A percentile compares a stretch with the other conserved stretches of the same genome.
Evolutionary conservation across 2,329 filamentous ascomycete species (phyloP).

Genomic region (Penicillium digitatum): DNA sequence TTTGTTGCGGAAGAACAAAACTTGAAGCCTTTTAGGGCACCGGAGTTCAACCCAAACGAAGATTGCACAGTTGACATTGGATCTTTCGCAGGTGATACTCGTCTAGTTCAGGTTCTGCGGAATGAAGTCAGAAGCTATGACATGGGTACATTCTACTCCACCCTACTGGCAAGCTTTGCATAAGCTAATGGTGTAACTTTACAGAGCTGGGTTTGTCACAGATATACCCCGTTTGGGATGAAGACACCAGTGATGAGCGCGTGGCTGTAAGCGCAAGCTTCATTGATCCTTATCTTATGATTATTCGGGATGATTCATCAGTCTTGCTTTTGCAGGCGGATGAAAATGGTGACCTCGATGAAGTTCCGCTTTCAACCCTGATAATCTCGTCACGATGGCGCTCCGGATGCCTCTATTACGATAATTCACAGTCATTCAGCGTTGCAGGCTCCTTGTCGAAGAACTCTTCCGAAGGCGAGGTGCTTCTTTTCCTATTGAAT

Average conservation of each 20-base stretch:
- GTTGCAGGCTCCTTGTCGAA: conserved; percentile 21
- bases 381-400: conserved; percentile 67
- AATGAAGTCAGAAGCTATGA: conserved; percentile 89
- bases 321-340: conserved; percentile 76
- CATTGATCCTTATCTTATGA: conserved; percentile 76
- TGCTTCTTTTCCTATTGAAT: conserved; percentile 73
- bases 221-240: conserved; percentile 89
- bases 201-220: conserved; percentile 80
- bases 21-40: conserved; percentile 71
- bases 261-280: conserved; percentile 77
- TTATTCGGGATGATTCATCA: conserved; percentile 79
- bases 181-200: neutral
- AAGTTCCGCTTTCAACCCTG: conserved; percentile 63
- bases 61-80: conserved; percentile 83
- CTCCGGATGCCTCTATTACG: conserved; percentile 78
- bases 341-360: conserved; percentile 77
- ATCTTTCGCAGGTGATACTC: conserved; percentile 71
- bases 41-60: conserved; percentile 87
- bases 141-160: conserved; percentile 58
- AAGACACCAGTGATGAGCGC: conserved; percentile 74
- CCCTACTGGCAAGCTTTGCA: neutral
- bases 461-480: conserved; percentile 42
- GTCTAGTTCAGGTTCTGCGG: conserved; percentile 81
- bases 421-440: conserved; percentile 56
- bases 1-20: conserved; percentile 70